These are phyloP conservation scores for Zizania latifolia DNA, from an alignment of 176 grass and related monocot genomes.

Conservation along the genomic window DNA sequence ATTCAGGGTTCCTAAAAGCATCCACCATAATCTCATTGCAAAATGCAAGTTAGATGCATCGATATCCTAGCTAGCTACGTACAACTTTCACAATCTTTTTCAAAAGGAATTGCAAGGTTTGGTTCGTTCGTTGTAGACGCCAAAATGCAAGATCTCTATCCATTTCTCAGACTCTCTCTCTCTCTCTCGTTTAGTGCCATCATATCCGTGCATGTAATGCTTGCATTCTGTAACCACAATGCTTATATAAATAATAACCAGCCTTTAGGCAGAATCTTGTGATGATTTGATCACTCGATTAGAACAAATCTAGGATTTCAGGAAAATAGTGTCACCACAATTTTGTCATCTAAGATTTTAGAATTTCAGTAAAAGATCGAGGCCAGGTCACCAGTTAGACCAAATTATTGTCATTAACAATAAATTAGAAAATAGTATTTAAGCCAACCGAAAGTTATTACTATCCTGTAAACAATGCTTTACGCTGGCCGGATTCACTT, in stretches of 20 bases:
- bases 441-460: too few species aligned
- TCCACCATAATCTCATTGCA: constrained; percentile 15
- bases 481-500: too few species aligned
- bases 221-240: constrained; percentile 20
- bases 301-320: too few species aligned
- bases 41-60: constrained; percentile 25
- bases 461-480: too few species aligned
- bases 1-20: neutral
- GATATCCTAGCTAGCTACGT: neutral
- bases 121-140: neutral
- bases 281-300: constrained; percentile 3
- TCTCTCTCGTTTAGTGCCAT: neutral
- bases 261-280: constrained; percentile 34
- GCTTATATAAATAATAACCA: constrained; percentile 21
- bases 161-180: neutral
- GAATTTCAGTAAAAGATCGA: too few species aligned
- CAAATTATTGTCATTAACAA: too few species aligned
- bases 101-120: constrained; percentile 14
- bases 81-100: constrained; percentile 21
- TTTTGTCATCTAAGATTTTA: too few species aligned
- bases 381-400: too few species aligned
- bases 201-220: constrained; percentile 12
- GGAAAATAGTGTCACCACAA: too few species aligned
- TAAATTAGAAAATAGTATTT: too few species aligned
- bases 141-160: neutral